These are phyloP conservation scores for Torulaspora franciscae DNA, from an alignment of 805 yeast species.

Conservation along the genomic window DNA sequence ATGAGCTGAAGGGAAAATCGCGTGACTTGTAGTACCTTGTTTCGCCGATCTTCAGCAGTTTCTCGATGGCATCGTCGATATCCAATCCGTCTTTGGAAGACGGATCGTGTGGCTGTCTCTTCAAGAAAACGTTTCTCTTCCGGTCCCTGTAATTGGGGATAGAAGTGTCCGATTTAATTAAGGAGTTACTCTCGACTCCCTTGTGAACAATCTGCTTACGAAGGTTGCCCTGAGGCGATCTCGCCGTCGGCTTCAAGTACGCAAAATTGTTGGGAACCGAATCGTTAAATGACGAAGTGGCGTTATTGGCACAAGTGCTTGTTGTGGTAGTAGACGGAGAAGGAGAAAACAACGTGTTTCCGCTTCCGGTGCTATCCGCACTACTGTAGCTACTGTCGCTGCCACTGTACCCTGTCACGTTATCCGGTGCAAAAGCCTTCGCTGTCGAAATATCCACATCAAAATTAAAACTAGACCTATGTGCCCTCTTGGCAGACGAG, in stretches of 20 bases:
- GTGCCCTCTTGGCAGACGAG: slow-evolving; percentile 2
- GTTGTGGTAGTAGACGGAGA: slow-evolving; percentile 11
- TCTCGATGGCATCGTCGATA: slow-evolving; percentile 59
- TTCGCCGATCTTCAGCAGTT: slow-evolving; percentile 50
- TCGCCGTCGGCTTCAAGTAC: slow-evolving; percentile 10
- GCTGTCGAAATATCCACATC: slow-evolving; percentile 37
- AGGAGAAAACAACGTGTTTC: slow-evolving; percentile 12
- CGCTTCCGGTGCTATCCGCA: slow-evolving; percentile 9
- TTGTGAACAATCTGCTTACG: slow-evolving; percentile 6
- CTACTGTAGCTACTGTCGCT: slow-evolving; percentile 17
- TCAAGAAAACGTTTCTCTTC: slow-evolving; percentile 24
- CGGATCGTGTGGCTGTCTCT: slow-evolving; percentile 31
- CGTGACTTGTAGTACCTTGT: slow-evolving; percentile 37
- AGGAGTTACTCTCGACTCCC: slow-evolving; percentile 1
- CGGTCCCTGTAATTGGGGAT: slow-evolving; percentile 19
- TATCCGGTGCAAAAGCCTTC: slow-evolving; percentile 27
- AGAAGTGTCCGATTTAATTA: slow-evolving; percentile 7
- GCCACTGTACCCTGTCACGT: slow-evolving; percentile 10
- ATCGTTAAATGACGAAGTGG: slow-evolving; percentile 7
- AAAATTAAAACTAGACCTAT: slow-evolving; percentile 25
- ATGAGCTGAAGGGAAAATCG: slow-evolving; percentile 44
- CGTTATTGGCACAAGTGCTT: slow-evolving; percentile 9
- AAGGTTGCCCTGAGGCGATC: slow-evolving; percentile 3
- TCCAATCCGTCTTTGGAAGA: slow-evolving; percentile 38
- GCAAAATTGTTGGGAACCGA: not conserved